Base-by-base conservation (phyloP, 164 flowering plant genomes). In the Paratinospora sagittata region DNA sequence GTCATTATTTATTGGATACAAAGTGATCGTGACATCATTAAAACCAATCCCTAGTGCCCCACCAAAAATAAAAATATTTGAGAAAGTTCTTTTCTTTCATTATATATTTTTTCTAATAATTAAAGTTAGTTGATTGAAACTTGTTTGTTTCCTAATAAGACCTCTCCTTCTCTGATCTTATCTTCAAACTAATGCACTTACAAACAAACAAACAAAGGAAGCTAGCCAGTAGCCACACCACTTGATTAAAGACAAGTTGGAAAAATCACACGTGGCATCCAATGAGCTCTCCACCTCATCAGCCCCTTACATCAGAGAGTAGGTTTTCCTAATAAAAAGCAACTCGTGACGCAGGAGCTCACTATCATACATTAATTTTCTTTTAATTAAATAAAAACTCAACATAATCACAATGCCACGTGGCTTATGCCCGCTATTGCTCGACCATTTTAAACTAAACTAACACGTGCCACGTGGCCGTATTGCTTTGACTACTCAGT, bases 171-270 rank as follows among this genome's bases (percentile, higher is more conserved):
- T 23, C 23, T 34, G 14, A 37, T 47, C 65, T 70, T 70, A 70
- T 70, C 72, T 61, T 12, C 61, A 8, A 70, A 37, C 37, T 36
- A 60, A 62, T 69, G 27, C 36, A 13, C 36, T 68, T 52, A 23
- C 3, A 30, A 30, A 70, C 66, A 70, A 70, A 60, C 64, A 55
- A 70, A 67, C 16, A 61, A 26, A 9, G 30, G n/a, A n/a, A n/a
- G n/a, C n/a, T n/a, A n/a, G n/a, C n/a, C n/a, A n/a, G n/a, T n/a
- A n/a, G n/a, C n/a, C n/a, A n/a, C n/a, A n/a, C n/a, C n/a, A n/a
- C n/a, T n/a, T n/a, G n/a, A n/a, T 11, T 11, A 17, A 33, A 9
- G 63, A 52, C 65, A 70, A 70, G 65, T 70, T 63, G 49, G 2
- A 27, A 26, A 14, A 27, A 23, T 24, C 26, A 58, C 72, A 70